phyloP scores from a whole-genome alignment of 1,284 basidiomycete species.

The Mycena sp. region DNA sequence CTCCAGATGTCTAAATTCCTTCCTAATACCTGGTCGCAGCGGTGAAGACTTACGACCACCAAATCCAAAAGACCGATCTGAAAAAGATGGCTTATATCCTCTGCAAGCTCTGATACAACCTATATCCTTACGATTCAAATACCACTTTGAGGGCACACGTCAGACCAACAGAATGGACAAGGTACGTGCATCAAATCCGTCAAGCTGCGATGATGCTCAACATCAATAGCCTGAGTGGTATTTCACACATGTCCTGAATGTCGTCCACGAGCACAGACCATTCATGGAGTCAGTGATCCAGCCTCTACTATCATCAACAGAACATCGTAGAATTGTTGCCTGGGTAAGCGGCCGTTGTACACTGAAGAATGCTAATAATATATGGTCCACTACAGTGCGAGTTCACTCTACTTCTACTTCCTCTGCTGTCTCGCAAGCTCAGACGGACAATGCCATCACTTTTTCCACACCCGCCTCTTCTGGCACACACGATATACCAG shows the following conservation, averaged over 20 bases:
- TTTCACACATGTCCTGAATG: slow-evolving; percentile 89
- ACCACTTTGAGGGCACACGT: slow-evolving; percentile 91
- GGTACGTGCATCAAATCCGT: slow-evolving; percentile 50
- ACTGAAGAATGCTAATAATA: neutral
- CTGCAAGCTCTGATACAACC: slow-evolving; percentile 88
- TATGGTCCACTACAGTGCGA: slow-evolving; percentile 66
- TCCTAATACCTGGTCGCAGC: slow-evolving; percentile 50
- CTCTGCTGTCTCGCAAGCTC: slow-evolving; percentile 78
- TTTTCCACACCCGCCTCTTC: slow-evolving; percentile 80
- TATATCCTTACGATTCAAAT: slow-evolving; percentile 90
- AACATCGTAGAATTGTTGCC: slow-evolving; percentile 73
- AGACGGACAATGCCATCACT: slow-evolving; percentile 79
- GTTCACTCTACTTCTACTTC: slow-evolving; percentile 78
- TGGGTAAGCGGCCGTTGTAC: slow-evolving; percentile 65
- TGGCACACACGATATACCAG: slow-evolving; percentile 97
- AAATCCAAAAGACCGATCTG: slow-evolving; percentile 32
- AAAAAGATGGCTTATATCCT: slow-evolving; percentile 74
- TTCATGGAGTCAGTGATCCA: slow-evolving; percentile 86
- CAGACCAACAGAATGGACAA: slow-evolving; percentile 95
- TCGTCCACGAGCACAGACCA: slow-evolving; percentile 80
- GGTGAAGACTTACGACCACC: slow-evolving; percentile 55
- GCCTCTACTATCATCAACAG: slow-evolving; percentile 69
- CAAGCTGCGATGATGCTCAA: neutral
- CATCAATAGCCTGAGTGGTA: slow-evolving; percentile 91
- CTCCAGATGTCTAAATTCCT: neutral